Conservation (phyloP, 1,139 yeast species). For the Debaryomyces subglobosus region DNA sequence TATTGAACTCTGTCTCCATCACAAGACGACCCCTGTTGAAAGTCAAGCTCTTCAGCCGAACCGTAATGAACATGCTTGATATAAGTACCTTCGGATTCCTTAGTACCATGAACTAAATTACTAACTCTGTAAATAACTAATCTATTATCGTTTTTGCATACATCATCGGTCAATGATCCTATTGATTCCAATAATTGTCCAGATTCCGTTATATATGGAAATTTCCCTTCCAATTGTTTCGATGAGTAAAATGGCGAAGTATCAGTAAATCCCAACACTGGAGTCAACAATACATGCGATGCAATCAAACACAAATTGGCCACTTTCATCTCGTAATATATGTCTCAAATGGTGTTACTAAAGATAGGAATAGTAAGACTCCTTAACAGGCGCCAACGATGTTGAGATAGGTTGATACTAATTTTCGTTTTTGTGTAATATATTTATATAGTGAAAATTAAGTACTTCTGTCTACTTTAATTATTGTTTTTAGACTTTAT, state of each 20-base stretch:
- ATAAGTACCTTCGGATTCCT: conserved; percentile 18
- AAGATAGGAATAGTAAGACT: not conserved
- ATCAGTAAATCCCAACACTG: conserved; percentile 33
- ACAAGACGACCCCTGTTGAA: conserved; percentile 21
- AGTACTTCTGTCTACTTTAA: not conserved
- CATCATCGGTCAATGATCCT: conserved; percentile 18
- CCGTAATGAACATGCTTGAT: conserved; percentile 37
- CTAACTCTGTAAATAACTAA: conserved; percentile 29
- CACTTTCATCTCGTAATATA: conserved; percentile 10
- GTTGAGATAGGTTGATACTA: conserved; percentile 1
- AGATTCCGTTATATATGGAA: conserved; percentile 26
- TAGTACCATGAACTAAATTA: conserved; percentile 16
- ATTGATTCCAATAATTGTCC: conserved; percentile 19
- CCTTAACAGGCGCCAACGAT: conserved; percentile 1
- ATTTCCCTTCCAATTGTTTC: conserved; percentile 16
- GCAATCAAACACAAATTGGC: conserved; percentile 8
- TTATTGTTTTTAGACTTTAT: not conserved
- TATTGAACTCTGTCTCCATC: conserved; percentile 14
- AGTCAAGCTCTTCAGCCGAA: conserved; percentile 26
- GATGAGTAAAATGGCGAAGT: conserved; percentile 33
- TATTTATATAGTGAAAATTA: not conserved
- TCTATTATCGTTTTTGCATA: conserved; percentile 21
- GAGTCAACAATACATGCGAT: conserved; percentile 11
- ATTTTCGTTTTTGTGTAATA: conserved; percentile 7
- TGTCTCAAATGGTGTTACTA: not conserved